Evolutionary conservation across 495 filamentous ascomycete species (phyloP).

Genomic region (Penicillium desertorum): DNA sequence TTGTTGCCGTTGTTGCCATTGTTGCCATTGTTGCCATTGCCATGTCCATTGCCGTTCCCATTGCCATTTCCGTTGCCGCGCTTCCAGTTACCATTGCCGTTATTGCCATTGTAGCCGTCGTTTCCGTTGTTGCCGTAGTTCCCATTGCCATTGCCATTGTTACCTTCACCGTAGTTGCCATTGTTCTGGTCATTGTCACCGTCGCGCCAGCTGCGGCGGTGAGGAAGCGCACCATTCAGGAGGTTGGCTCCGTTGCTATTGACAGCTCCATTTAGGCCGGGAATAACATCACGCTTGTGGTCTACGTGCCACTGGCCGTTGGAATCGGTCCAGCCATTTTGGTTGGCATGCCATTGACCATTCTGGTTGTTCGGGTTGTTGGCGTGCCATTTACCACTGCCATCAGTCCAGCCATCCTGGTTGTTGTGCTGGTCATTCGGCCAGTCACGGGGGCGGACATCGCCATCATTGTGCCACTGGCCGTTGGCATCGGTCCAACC

Average conservation of each 20-base stretch:
- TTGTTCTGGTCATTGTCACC: slow-evolving; percentile 13
- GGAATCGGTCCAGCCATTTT: slow-evolving; percentile 17
- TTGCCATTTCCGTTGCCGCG: too few species aligned
- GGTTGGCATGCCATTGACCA: slow-evolving; percentile 23
- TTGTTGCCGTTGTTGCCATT: background rate
- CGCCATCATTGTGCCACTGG: slow-evolving; percentile 19
- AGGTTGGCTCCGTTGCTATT: background rate
- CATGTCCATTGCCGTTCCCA: too few species aligned
- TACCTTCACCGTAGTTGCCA: background rate
- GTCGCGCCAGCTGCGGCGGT: slow-evolving; percentile 16
- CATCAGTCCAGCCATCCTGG: slow-evolving; percentile 17
- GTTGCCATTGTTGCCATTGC: slow-evolving; percentile 12
- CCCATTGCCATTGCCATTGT: too few species aligned
- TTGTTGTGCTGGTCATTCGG: too few species aligned
- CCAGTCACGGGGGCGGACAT: too few species aligned
- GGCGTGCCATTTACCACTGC: slow-evolving; percentile 15
- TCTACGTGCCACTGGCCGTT: slow-evolving; percentile 20
- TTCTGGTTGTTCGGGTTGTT: slow-evolving; percentile 5
- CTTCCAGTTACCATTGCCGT: background rate
- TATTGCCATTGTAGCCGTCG: slow-evolving; percentile 1
- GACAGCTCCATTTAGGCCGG: slow-evolving; percentile 5
- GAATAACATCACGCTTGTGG: slow-evolving; percentile 17
- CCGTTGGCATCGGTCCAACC: slow-evolving; percentile 26
- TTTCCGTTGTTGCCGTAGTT: slow-evolving; percentile 1
- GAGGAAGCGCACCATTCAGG: too few species aligned